Conservation (phyloP, 306 rosid genomes). For the Arachis stenosperma region DNA sequence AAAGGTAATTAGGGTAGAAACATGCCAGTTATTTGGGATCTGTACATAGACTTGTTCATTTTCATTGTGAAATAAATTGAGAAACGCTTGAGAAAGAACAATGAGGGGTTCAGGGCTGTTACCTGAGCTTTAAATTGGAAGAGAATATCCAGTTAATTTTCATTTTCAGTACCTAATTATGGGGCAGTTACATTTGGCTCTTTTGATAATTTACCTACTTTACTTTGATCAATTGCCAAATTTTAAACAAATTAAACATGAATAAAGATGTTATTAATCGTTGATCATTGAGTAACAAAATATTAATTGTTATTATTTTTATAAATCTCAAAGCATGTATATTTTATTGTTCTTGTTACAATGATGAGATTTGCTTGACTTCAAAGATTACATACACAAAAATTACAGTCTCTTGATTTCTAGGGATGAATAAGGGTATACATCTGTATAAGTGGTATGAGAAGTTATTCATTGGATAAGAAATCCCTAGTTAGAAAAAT, state of each 20-base stretch:
- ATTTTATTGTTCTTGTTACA: too few species aligned
- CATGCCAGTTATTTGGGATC: conserved; percentile 11
- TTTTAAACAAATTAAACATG: not conserved
- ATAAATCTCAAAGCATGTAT: not conserved
- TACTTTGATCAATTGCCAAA: not conserved
- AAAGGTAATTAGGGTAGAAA: conserved; percentile 4
- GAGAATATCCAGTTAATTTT: not conserved
- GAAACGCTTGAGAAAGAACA: not conserved
- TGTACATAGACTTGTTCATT: conserved; percentile 38
- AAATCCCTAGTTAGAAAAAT: not conserved
- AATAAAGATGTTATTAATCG: too few species aligned
- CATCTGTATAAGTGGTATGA: not conserved
- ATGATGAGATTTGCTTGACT: too few species aligned
- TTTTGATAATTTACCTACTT: not conserved
- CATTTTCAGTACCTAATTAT: too few species aligned
- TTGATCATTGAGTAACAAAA: too few species aligned
- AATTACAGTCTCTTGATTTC: too few species aligned
- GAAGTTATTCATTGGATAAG: not conserved
- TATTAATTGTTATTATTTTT: too few species aligned
- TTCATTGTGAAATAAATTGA: conserved; percentile 4
- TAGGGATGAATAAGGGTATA: too few species aligned
- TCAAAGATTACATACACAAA: too few species aligned
- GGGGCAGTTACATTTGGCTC: not conserved
- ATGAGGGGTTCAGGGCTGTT: not conserved
- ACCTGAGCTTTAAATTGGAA: not conserved